Conservation (phyloP, 176 grass and related monocot genomes). For the Typha latifolia region DNA sequence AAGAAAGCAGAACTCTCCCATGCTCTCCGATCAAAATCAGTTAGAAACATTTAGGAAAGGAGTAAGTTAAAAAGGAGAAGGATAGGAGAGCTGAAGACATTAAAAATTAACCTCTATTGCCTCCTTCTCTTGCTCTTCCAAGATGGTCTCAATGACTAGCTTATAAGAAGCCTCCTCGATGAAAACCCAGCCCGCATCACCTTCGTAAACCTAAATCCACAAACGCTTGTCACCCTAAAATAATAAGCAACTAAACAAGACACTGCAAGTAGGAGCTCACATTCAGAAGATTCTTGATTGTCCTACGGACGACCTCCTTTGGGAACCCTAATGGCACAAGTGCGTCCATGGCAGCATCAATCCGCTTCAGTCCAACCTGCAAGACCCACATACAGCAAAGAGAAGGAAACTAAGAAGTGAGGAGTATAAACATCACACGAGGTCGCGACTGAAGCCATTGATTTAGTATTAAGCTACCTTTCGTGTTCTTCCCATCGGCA, state of each 20-base stretch:
- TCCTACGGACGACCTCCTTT: background rate
- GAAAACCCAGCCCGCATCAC: conserved; percentile 1
- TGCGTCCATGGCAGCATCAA: conserved; percentile 17
- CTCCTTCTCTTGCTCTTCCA: conserved; percentile 12
- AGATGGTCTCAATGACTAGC: conserved; percentile 14
- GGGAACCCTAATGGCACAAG: conserved; percentile 2
- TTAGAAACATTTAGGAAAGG: background rate
- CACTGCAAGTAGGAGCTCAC: background rate
- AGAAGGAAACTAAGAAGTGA: background rate
- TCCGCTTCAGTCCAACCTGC: conserved; percentile 16
- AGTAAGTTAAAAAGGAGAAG: background rate
- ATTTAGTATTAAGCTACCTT: background rate
- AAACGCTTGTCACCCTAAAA: background rate
- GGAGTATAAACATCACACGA: background rate
- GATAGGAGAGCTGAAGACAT: background rate
- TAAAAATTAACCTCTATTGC: background rate
- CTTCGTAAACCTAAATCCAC: conserved; percentile 11
- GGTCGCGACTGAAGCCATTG: background rate
- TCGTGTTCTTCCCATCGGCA: background rate
- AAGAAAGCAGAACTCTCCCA: no score
- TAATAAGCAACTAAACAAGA: background rate
- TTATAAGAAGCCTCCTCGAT: conserved; percentile 19
- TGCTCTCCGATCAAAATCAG: no score
- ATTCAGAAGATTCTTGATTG: conserved; percentile 11
- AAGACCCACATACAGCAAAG: background rate